Evolutionary conservation across 2,329 filamentous ascomycete species (phyloP), one percentile per base, ranked within the genome.

Genomic region (Xylaria sp.): DNA sequence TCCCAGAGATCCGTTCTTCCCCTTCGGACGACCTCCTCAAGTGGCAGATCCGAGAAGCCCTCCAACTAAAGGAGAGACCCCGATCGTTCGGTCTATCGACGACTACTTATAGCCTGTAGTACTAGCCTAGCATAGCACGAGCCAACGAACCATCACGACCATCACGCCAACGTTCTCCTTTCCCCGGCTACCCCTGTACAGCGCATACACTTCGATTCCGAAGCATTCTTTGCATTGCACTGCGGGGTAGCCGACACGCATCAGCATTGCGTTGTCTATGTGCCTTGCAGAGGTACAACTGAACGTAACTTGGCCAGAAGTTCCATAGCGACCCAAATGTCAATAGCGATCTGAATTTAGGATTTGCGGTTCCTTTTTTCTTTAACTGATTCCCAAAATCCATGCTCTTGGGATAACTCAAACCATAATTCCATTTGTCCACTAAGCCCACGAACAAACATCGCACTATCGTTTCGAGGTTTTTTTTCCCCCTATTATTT

Each of bases 1-100:
- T 52, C 79, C 82, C 4, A 74, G 80, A 21, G 78, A 85, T 58
- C 76, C 79, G 0, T 79, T 82, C 52, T 75, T 71, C 43, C 74
- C 79, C 2, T 83, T 84, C 59, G 77, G 75, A 41, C 76, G 78
- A 37, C 81, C 81, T 9, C 63, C 74, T 2, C 78, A 81, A 56
- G 72, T 77, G 9, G 78, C 77, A 13, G 88, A 92, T 67, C 90
- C 90, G 13, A 77, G 90, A 63, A 92, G 89, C 68, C 89, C 89
- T 16, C 87, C 88, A 0, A 89, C 87, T 11, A 84, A 83, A 65
- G 89, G 89, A 38, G 87, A 89, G 69, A 85, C 84, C 53, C 88
- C 89, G 2, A 92, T 93, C 56, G 84, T 86, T 47, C 80, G 89
- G 52, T 92, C 87, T 54, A 93, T 93, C 65, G 87, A 90, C 69